phyloP scores from a whole-genome alignment of 1,139 yeast genomes.

The Hyphopichia fennica region DNA sequence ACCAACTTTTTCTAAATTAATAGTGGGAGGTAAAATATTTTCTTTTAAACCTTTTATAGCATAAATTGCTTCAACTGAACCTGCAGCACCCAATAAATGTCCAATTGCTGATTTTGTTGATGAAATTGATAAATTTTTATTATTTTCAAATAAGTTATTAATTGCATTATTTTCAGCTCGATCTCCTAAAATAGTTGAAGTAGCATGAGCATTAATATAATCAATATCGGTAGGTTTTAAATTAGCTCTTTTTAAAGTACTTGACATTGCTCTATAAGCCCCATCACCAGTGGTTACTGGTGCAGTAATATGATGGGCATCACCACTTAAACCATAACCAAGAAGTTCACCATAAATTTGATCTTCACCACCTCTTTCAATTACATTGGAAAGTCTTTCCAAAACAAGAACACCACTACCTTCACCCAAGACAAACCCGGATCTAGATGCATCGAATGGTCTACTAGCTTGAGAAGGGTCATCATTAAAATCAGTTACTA shows the following conservation, averaged over 20 bases:
- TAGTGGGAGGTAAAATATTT: constrained; percentile 72
- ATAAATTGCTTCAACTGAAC: constrained; percentile 87
- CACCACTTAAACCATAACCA: constrained; percentile 92
- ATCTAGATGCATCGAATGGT: constrained; percentile 79
- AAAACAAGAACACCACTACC: constrained; percentile 83
- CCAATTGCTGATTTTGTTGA: constrained; percentile 94
- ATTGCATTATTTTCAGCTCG: constrained; percentile 84
- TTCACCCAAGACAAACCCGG: constrained; percentile 92
- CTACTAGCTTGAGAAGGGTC: constrained; percentile 69
- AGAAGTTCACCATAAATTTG: constrained; percentile 75
- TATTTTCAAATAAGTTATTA: constrained; percentile 43
- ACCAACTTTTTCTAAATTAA: constrained; percentile 62
- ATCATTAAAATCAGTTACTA: constrained; percentile 64
- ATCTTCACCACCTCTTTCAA: constrained; percentile 51
- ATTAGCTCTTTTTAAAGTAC: constrained; percentile 60
- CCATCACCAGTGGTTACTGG: constrained; percentile 85
- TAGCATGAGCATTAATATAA: constrained; percentile 95
- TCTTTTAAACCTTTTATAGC: constrained; percentile 65
- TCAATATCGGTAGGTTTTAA: constrained; percentile 50
- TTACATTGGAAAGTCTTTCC: constrained; percentile 78
- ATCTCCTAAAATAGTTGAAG: constrained; percentile 89
- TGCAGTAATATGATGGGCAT: constrained; percentile 91
- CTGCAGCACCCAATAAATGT: constrained; percentile 94
- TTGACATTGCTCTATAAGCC: constrained; percentile 77
- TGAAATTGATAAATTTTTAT: constrained; percentile 50